Base-by-base conservation (phyloP, 768 basidiomycete genomes). In the Trametes maxima region DNA sequence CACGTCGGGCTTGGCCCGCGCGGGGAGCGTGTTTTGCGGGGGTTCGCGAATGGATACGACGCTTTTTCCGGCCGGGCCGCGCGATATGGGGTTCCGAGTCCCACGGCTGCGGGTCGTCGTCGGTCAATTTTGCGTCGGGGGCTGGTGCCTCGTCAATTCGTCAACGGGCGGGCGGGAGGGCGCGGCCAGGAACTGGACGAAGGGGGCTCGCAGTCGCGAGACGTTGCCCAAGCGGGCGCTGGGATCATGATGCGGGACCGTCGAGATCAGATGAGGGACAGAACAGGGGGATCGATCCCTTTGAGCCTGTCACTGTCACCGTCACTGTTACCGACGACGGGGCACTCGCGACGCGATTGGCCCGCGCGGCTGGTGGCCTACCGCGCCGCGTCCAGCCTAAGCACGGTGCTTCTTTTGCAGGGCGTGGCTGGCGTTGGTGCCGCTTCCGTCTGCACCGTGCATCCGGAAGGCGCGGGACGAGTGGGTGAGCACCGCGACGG, bases 211-310 rank as follows among this genome's bases (percentile, higher is more conserved):
- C 40, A 17, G 40, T 44, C 43, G 52, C 40, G 40, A 19, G 35
- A 37, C 49, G n/a, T 10, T 19, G 52, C 28, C 28, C 28, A 33
- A 19, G 40, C 40, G 19, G 48, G 22, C n/a, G 48, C 48, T 46
- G 35, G 43, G 52, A 60, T 60, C 59, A 60, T 60, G 52, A 59
- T 59, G 45, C n/a, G 17, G 37, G 10, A 19, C 17, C 24, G 59
- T 48, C 59, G 53, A 42, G 52, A 60, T 60, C 59, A 60, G 56
- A 55, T 45, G 54, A 40, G 16, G 12, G 54, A 35, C 42, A 7
- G 21, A 35, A 21, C 28, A 24, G 19, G 54, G 54, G 45, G 35
- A 47, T 36, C 28, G 19, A 45, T 40, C 8, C 11, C 44, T n/a
- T 12, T n/a, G 44, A 33, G 28, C 28, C 28, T 33, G 28, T 33